These are phyloP conservation scores for Irpex rosettiformis DNA, from an alignment of 1,284 basidiomycete species.

Conservation along the genomic window DNA sequence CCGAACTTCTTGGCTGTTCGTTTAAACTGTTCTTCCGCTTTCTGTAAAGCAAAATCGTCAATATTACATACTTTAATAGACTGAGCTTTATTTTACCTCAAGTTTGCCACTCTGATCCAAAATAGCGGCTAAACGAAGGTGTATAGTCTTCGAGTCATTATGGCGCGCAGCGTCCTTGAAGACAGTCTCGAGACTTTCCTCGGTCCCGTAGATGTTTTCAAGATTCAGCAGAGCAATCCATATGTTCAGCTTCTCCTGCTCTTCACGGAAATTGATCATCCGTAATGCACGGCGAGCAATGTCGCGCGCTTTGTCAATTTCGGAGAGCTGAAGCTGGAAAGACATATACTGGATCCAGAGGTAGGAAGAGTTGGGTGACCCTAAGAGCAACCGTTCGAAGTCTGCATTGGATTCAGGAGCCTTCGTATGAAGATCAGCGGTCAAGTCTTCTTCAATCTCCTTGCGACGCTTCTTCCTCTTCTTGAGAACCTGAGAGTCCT, in stretches of 20 bases:
- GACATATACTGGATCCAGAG: conserved; percentile 99
- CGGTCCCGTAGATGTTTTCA: conserved; percentile 92
- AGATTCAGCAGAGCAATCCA: conserved; percentile 97
- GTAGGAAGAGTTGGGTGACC: conserved; percentile 97
- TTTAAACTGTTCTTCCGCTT: conserved; percentile 84
- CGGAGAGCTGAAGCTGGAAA: conserved; percentile 93
- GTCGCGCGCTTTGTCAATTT: conserved; percentile 91
- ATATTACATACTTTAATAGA: no score
- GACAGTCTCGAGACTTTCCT: conserved; percentile 70
- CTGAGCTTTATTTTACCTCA: no score
- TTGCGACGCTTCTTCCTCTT: conserved; percentile 69
- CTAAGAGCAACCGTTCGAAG: conserved; percentile 91
- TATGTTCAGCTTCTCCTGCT: conserved; percentile 94
- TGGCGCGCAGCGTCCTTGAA: conserved; percentile 91
- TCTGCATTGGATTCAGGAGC: conserved; percentile 90
- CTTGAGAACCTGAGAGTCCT: conserved; percentile 41
- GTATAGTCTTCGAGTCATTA: conserved; percentile 91
- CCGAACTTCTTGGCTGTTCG: conserved; percentile 92
- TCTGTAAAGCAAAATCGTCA: conserved; percentile 39
- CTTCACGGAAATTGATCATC: conserved; percentile 94
- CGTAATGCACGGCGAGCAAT: conserved; percentile 83
- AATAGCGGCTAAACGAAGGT: conserved; percentile 83
- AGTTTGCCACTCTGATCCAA: conserved; percentile 81
- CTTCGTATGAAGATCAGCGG: conserved; percentile 80
- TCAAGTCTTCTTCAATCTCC: conserved; percentile 77